phyloP scores from a whole-genome alignment of 768 basidiomycete genomes.

The Mrakia gelida region DNA sequence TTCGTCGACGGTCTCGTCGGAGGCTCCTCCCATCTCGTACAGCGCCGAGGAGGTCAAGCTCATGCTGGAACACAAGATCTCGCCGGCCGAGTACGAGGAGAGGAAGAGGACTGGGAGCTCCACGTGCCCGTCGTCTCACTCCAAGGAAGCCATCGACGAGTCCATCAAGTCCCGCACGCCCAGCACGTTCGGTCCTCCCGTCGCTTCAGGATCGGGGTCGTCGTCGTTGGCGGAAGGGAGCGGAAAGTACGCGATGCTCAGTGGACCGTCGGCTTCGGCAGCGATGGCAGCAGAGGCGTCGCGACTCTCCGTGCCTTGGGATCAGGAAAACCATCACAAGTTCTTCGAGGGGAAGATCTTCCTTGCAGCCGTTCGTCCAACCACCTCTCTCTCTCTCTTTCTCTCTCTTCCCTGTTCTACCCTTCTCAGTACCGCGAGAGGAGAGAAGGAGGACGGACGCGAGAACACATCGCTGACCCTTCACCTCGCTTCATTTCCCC shows the following conservation, averaged over 20 bases:
- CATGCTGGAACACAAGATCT: background rate
- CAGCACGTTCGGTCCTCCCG: background rate
- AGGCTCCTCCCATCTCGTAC: background rate
- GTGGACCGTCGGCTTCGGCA: background rate
- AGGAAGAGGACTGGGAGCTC: background rate
- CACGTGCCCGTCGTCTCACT: background rate
- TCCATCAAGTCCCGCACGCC: background rate
- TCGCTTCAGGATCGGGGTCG: slow-evolving; percentile 2
- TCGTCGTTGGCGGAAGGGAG: background rate
- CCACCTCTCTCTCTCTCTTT: background rate
- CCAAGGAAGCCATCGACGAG: background rate
- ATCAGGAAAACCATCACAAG: background rate
- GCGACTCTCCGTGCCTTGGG: background rate
- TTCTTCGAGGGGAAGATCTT: slow-evolving; percentile 19
- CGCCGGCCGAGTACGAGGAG: background rate
- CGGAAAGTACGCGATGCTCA: background rate
- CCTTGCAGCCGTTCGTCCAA: slow-evolving; percentile 12
- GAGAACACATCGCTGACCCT: background rate
- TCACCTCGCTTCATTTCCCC: background rate
- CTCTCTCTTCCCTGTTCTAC: background rate
- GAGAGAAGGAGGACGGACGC: no score
- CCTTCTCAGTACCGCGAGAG: no score
- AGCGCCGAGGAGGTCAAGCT: background rate
- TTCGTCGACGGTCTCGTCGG: background rate
- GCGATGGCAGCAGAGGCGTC: background rate